Evolutionary conservation across 116 monocot genomes (phyloP), one percentile per base, ranked within the genome.

Genomic region (Trichopus zeylanicus): DNA sequence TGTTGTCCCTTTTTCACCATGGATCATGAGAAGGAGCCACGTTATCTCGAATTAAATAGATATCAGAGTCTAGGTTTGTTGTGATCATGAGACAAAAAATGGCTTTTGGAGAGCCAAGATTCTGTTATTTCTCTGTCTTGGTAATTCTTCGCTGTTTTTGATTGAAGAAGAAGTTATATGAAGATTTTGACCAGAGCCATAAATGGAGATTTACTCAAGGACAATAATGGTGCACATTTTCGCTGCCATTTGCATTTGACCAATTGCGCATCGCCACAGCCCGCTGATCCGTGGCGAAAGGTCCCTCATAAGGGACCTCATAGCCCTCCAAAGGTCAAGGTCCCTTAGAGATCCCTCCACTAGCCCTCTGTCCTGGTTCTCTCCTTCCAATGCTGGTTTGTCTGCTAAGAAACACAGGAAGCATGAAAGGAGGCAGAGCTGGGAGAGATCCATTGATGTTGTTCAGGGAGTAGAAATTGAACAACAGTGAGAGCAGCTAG

Each of bases 301-400:
- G 65, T 63, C 78, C 49, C 74, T 81, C 33, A 75, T 81, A 62
- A 75, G 75, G 69, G 86, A 86, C 47, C 77, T 86, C 13, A 55
- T 75, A 6, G 54, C 66, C 31, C 65, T 86, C 13, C 81, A 86
- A 75, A 61, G 69, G 33, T 81, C 86, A 8, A 62, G 69, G 23
- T 81, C 86, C 20, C 75, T 86, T 21, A 51, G 86, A 42, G 86
- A 86, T 55, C 86, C 86, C 16, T 86, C 86, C 2, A 75, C 86
- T 27, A 74, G 78, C 35, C 86, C 78, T 31, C 74, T 74, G 9
- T 73, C 69, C 5, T 80, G 69, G 75, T 51, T 68, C 42, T 81
- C 85, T 2, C 73, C 80, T 35, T 76, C 61, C 30, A 59, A 60
- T n/a, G 25, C 48, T 27, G 55, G 55, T 31, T 25, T 48, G 18